A percentile compares a stretch with the other conserved stretches of the same genome.
Conservation (phyloP, 2,329 filamentous ascomycete species). For the Coleophoma cylindrospora region DNA sequence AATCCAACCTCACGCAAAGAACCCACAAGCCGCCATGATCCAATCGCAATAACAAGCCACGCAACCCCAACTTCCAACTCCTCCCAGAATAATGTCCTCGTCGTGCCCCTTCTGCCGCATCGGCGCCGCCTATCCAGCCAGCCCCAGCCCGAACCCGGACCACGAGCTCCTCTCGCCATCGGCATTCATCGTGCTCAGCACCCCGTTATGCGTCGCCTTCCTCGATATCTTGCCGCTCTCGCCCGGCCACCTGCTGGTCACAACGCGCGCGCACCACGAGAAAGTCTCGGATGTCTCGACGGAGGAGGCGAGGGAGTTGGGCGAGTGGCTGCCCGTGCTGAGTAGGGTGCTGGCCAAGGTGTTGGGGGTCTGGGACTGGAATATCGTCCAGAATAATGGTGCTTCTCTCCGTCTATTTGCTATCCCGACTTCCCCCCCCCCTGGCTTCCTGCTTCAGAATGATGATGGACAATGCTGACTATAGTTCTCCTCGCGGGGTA, state of each 20-base stretch:
- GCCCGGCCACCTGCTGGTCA: conserved; percentile 76
- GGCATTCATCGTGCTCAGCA: conserved; percentile 68
- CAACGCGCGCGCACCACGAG: conserved; percentile 69
- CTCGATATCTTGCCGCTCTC: conserved; percentile 90
- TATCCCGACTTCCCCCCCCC: background rate
- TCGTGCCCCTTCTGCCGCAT: conserved; percentile 61
- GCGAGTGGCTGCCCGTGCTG: conserved; percentile 64
- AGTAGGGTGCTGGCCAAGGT: conserved; percentile 65
- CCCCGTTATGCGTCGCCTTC: conserved; percentile 75
- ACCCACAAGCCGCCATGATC: background rate
- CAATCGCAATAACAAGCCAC: background rate
- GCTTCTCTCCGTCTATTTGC: background rate
- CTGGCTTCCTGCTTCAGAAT: background rate
- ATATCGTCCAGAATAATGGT: conserved; percentile 94
- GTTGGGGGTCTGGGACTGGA: conserved; percentile 79
- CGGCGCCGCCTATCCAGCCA: conserved; percentile 38
- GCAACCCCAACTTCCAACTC: background rate
- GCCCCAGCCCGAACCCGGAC: conserved; percentile 33
- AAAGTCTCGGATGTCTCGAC: conserved; percentile 69
- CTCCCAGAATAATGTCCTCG: background rate
- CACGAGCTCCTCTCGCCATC: conserved; percentile 29
- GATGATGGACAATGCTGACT: background rate
- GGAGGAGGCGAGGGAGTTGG: conserved; percentile 61
- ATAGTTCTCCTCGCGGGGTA: background rate
- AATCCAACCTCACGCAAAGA: no score